Evolutionary conservation across 2,329 filamentous ascomycete genomes (phyloP).

Genomic region (Apiospora sp.): DNA sequence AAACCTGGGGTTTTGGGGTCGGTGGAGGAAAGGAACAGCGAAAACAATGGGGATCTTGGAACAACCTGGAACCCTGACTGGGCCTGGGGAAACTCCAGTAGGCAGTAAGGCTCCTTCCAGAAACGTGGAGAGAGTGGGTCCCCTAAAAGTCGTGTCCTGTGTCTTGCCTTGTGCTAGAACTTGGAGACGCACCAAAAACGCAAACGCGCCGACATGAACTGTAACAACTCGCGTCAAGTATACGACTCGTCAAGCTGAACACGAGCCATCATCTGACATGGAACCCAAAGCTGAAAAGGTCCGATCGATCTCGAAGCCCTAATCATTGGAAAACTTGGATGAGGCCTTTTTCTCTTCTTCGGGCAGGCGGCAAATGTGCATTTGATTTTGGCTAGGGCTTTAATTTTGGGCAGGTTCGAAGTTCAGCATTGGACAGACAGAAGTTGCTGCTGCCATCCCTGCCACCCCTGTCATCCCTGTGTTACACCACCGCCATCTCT

Average conservation of each 20-base stretch:
- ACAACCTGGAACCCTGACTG: background rate
- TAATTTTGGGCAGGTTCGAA: background rate
- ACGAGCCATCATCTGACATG: background rate
- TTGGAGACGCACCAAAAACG: background rate
- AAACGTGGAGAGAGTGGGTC: background rate
- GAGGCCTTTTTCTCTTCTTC: background rate
- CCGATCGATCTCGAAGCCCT: background rate
- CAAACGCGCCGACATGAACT: background rate
- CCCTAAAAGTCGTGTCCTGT: background rate
- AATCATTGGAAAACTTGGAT: background rate
- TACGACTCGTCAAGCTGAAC: background rate
- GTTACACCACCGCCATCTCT: background rate
- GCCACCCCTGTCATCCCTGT: background rate
- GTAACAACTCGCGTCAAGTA: background rate
- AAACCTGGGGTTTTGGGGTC: background rate
- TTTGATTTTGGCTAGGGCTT: background rate
- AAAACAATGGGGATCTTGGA: background rate
- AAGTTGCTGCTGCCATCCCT: background rate
- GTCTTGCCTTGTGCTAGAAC: background rate
- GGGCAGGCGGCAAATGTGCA: background rate
- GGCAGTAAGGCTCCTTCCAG: background rate
- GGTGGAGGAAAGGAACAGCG: background rate
- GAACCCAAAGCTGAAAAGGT: background rate
- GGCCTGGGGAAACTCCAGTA: too few species aligned
- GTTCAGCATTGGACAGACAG: background rate